Base-by-base conservation (phyloP, 108 stramenopile genomes). In the Discostella pseudostelligera region DNA sequence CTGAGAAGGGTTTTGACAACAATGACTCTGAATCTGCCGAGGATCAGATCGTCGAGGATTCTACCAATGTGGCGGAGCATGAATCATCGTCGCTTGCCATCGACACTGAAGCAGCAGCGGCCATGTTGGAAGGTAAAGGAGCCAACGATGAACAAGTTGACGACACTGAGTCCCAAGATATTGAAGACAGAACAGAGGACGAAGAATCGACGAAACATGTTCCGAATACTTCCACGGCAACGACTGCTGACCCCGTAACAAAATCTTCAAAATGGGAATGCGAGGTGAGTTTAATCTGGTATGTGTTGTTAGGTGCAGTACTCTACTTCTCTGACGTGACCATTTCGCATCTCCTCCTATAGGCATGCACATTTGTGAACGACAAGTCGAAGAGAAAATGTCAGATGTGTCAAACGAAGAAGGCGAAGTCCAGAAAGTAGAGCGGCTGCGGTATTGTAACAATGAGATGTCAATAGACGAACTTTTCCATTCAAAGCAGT, bases 291-390 rank as follows among this genome's bases (percentile, higher is more conserved):
- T 26, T 13, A 10, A 51, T 26, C 13, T 13, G 7, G 3, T 10
- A 26, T 51, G 25, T 51, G 5, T 1, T 26, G 24, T 24, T 51
- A 3, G 1, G 3, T 20, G 1, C 11, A 49, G 16, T 49, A 9
- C 19, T 8, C 2, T 17, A 9, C 26, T 26, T 8, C 7, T 51
- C 22, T 24, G 24, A 5, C 13, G 50, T 26, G 3, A 3, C 5
- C 20, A 25, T 26, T 21, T 21, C 48, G 17, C 9, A 51, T 51
- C 1, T 26, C 7, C 22, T 12, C 4, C 58, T 22, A 11, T 42
- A 43, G 28, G 13, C 63, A 12, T 90, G 89, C 44, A 87, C 86
- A 13, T 76, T 76, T 39, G 54, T 59, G 24, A 90, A 90, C 57
- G 50, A 57, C 8, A 67, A 51, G 43, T 59, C 54, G 22, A 46